phyloP scores from a whole-genome alignment of 2,329 filamentous ascomycete species.

The Fusarium hostae region DNA sequence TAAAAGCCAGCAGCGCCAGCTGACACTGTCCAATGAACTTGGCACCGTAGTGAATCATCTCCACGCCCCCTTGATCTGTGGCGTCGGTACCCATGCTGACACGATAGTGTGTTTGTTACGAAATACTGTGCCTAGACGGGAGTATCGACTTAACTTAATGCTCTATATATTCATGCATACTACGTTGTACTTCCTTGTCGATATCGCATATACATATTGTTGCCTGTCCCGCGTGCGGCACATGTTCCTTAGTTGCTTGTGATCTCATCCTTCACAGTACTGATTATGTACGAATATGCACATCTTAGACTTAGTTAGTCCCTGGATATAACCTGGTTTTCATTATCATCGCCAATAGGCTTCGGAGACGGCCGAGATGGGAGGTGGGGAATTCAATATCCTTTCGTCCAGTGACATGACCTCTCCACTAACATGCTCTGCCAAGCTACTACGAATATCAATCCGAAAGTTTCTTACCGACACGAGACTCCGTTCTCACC shows the following conservation, averaged over 20 bases:
- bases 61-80: slow-evolving; percentile 28
- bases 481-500: slow-evolving; percentile 22
- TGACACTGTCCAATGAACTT: slow-evolving; percentile 1
- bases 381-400: slow-evolving; percentile 4
- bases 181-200: slow-evolving; percentile 14
- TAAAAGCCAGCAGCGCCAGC: slow-evolving; percentile 6
- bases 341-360: slow-evolving; percentile 9
- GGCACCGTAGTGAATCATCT: not conserved
- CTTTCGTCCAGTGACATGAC: slow-evolving; percentile 12
- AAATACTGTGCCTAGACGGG: not conserved
- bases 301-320: not conserved
- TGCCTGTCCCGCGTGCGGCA: slow-evolving; percentile 23
- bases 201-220: slow-evolving; percentile 8
- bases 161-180: slow-evolving; percentile 16
- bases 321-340: slow-evolving; percentile 9
- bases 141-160: slow-evolving; percentile 1
- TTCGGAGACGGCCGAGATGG: slow-evolving; percentile 28
- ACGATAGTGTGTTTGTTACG: slow-evolving; percentile 32
- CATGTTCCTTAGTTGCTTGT: slow-evolving; percentile 6
- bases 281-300: not conserved
- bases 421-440: slow-evolving; percentile 8
- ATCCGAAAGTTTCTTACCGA: slow-evolving; percentile 16
- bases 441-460: slow-evolving; percentile 23
- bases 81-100: slow-evolving; percentile 19
- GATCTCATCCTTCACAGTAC: not conserved